A percentile compares a stretch with the other conserved stretches of the same genome.
Evolutionary conservation across 768 basidiomycete genomes (phyloP).

Genomic region (Suillus decipiens): DNA sequence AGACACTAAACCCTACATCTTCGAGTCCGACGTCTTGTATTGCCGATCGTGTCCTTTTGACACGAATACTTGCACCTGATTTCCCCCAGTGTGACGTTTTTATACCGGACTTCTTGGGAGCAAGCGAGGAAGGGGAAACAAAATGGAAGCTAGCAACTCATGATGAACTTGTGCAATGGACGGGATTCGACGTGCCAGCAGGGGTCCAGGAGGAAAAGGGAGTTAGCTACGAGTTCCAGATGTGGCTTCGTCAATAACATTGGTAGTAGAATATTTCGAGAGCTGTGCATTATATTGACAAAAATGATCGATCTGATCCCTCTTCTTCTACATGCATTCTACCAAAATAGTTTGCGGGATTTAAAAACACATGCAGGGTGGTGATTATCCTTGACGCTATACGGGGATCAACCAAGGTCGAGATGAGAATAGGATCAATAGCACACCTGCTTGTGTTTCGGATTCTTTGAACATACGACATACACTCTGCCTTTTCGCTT

Average conservation of each 20-base stretch:
- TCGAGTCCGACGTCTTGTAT: constrained; percentile 36
- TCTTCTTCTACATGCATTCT: constrained; percentile 7
- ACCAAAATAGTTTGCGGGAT: not conserved
- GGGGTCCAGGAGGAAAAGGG: constrained; percentile 84
- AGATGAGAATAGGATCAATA: not conserved
- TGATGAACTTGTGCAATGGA: constrained; percentile 71
- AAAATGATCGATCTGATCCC: not conserved
- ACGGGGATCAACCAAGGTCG: constrained; percentile 17
- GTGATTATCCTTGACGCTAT: constrained; percentile 66
- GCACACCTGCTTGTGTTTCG: constrained; percentile 95
- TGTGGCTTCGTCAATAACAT: constrained; percentile 71
- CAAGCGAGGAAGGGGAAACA: constrained; percentile 20
- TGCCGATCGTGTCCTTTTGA: constrained; percentile 85
- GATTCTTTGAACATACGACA: constrained; percentile 90
- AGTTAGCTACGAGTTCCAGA: constrained; percentile 88
- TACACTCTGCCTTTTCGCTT: constrained; percentile 89
- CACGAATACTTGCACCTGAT: constrained; percentile 72
- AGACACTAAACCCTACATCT: constrained; percentile 49
- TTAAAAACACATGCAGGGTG: not conserved
- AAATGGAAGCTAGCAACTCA: constrained; percentile 64
- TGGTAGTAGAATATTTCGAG: constrained; percentile 3
- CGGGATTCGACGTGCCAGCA: constrained; percentile 67
- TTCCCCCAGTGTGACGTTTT: constrained; percentile 87
- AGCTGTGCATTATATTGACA: constrained; percentile 2
- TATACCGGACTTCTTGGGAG: constrained; percentile 70